Evolutionary conservation across 1,139 yeast species (phyloP), one percentile per base, ranked within the genome.

Genomic region (Candida mesenterica): DNA sequence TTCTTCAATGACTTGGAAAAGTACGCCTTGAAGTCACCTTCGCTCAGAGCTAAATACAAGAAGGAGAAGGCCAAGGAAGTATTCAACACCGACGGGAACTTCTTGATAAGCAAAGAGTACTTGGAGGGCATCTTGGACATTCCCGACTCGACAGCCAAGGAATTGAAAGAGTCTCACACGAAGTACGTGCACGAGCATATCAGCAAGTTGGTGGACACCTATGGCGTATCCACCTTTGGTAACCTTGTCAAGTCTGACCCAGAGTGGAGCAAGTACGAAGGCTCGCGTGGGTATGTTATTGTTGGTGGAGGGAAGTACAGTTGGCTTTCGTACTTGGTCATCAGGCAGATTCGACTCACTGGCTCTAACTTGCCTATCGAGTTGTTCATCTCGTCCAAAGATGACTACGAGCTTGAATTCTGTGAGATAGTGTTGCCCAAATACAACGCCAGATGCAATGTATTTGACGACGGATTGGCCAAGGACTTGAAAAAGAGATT

Each of bases 361-460:
- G 75, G 76, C 2, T 53, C 71, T 7, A 57, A 50, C 28, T 49
- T 64, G 24, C 76, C 76, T 4, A 61, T 68, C 28, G 76, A 70
- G 47, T 50, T 71, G 26, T 69, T 82, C 45, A 66, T 82, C 35
- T 81, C 88, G 3, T 59, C 72, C 7, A 51, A 57, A 16, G 65
- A 57, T 2, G 79, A 75, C 31, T 70, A 70, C 41, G 81, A 78
- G 44, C 50, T 52, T 15, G 66, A 73, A 8, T 77, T 77, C 41
- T 79, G 84, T 61, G 73, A 75, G 34, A 53, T 51, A 12, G 51
- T 77, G 24, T 51, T 77, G 36, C 81, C 82, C 1, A 52, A 55
- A 31, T 62, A 67, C 43, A 74, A 78, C 44, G 82, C 81, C 9
- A 64, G 71, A 40, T 80, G 86, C 65, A 67, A 75, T 44, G 61